Evolutionary conservation across 345 rosid species (phyloP), one percentile per base, ranked within the genome.

Genomic region (Aquilaria yunnanensis): DNA sequence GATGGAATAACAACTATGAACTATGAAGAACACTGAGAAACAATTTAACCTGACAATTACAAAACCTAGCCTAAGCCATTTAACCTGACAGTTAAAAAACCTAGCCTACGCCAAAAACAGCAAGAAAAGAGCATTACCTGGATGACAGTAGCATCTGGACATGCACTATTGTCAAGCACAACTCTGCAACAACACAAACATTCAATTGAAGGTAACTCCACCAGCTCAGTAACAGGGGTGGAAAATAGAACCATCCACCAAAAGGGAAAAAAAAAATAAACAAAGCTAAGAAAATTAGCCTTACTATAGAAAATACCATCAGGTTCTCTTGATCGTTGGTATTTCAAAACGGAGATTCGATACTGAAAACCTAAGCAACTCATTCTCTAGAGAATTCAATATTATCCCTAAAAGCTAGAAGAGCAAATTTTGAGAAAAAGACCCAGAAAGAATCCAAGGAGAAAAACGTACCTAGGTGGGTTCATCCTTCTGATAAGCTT

Each of bases 401-500:
- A 41, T 13, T 7, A 30, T 46, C 13, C 48, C 47, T 43, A 49
- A 51, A 72, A 51, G 10, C 58, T 60, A 60, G 30, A 43, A 69
- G 65, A 50, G 45, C 34, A 66, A 65, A 60, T 57, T 50, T 47
- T 14, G 37, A 16, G 34, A 49, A 14, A 34, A 1, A 9, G 23
- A 23, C 23, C 23, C 23, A 23, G 23, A 23, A 23, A 23, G 23
- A 23, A 23, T 23, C 23, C 1, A 23, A 23, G 23, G 23, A 52
- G 12, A 12, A 9, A 12, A 46, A 9, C 34, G 12, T 63, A 86
- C 93, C 97, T 82, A 53, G 97, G 97, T 10, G 87, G 93, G 74
- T 90, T 88, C 89, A 90, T 86, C 71, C 97, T 85, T 72, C 96
- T 74, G 74, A 90, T 70, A 66, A 90, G 85, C 86, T 90, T 90